Evolutionary conservation across 768 basidiomycete genomes (phyloP), one percentile per base, ranked within the genome.

Genomic region (Ephemerocybe angulata): DNA sequence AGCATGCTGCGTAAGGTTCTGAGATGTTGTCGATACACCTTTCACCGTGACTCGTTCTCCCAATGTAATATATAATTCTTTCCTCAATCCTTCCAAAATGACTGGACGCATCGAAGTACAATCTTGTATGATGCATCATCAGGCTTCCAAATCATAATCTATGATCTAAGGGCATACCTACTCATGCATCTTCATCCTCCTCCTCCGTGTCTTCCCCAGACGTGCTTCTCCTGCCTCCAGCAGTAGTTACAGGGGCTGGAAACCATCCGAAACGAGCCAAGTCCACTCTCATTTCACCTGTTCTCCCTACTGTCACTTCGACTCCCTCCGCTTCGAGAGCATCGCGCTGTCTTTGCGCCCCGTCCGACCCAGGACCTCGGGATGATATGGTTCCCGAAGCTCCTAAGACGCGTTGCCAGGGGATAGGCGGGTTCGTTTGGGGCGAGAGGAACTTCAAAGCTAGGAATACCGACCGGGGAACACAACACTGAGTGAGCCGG

Each of bases 341-440:
- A n/a, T 87, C 84, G 17, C 83, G 74, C 65, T 97, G 93, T 1
- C 83, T 73, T 42, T 79, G 80, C 0, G 92, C 92, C 2, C 91
- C 92, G 37, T 80, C 73, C 3, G 93, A 93, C 3, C 85, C 88
- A 3, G 93, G 90, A 0, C 89, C 92, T 41, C 93, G 79, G 6
- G 90, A 93, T 1, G 91, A 91, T 59, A 90, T 88, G 1, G 76
- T 70, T 1, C 91, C 90, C 0, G 84, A 77, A 0, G 88, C 76
- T 3, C 82, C 78, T 13, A 93, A 74, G 3, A 93, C 88, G 28
- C 90, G 82, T 57, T 92, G 79, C 90, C 90, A 93, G 0, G 90
- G 91, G 1, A 93, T 81, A 6, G 86, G 84, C 0, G 86, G 85
- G 24, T 75, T 74, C 1, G 77, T 74, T 21, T 78, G 76, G 0